phyloP scores from a whole-genome alignment of 495 filamentous ascomycete genomes.

The Penicillium psychrofluorescens region DNA sequence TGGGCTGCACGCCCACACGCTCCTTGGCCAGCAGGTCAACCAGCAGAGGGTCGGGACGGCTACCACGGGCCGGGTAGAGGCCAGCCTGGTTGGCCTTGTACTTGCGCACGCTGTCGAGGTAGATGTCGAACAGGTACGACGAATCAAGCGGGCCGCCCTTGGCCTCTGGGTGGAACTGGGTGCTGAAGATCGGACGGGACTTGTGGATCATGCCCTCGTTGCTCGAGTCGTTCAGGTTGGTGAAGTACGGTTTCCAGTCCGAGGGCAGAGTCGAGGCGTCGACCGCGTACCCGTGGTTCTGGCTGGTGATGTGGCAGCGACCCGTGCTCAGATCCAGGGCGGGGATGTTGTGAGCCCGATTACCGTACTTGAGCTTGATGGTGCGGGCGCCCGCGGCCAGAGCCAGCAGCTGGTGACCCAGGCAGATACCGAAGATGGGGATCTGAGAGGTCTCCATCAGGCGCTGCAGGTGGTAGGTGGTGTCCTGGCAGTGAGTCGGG shows the following conservation, averaged over 20 bases:
- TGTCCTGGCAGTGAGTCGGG: conserved; percentile 89
- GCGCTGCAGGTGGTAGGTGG: conserved; percentile 80
- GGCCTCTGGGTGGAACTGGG: conserved; percentile 97
- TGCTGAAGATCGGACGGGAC: conserved; percentile 92
- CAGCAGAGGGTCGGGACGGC: conserved; percentile 74
- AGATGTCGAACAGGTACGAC: conserved; percentile 91
- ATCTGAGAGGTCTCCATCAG: conserved; percentile 86
- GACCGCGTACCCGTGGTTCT: conserved; percentile 98
- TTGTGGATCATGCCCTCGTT: conserved; percentile 97
- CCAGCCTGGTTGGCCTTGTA: conserved; percentile 77
- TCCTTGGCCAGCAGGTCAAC: conserved; percentile 89
- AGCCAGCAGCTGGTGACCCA: conserved; percentile 76
- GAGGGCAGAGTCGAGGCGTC: conserved; percentile 72
- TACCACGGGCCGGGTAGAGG: conserved; percentile 60
- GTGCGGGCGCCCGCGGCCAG: conserved; percentile 79
- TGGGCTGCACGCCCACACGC: conserved; percentile 81
- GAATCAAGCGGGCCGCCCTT: conserved; percentile 94
- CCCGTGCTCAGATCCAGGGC: conserved; percentile 90
- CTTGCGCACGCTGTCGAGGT: conserved; percentile 77
- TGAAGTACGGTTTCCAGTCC: conserved; percentile 96
- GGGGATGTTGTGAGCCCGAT: conserved; percentile 97
- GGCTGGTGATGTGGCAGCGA: conserved; percentile 94
- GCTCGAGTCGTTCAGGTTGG: conserved; percentile 91
- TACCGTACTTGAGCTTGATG: conserved; percentile 94
- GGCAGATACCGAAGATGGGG: conserved; percentile 94